Conservation (phyloP, 345 rosid species). For the Populus simonii region DNA sequence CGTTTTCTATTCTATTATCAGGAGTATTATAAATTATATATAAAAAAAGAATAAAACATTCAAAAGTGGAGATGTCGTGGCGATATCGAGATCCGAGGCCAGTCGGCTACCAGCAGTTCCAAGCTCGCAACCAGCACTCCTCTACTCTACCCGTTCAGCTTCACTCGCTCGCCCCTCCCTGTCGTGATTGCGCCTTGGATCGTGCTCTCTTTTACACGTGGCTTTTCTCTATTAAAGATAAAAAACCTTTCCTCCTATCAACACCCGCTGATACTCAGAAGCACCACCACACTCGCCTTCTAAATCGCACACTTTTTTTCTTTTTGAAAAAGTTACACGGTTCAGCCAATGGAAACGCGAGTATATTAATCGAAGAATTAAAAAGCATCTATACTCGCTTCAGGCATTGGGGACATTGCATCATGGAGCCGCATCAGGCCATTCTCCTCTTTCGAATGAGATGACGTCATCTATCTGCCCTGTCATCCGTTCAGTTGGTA, state of each 20-base stretch:
- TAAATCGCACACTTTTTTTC: too few species aligned
- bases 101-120: conserved; percentile 9
- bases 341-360: neutral
- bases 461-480: neutral
- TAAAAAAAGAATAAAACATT: neutral
- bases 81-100: conserved; percentile 28
- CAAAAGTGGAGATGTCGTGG: conserved; percentile 8
- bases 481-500: neutral
- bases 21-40: too few species aligned
- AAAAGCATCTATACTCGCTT: neutral
- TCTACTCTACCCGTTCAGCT: neutral
- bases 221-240: neutral
- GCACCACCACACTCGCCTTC: too few species aligned
- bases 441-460: neutral
- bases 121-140: neutral
- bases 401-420: neutral
- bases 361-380: neutral
- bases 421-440: neutral
- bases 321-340: neutral
- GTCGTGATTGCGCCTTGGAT: conserved; percentile 7
- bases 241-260: neutral
- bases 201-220: conserved; percentile 18
- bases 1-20: too few species aligned
- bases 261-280: neutral
- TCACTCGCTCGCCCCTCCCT: neutral